Base-by-base conservation (phyloP, 768 basidiomycete species). In the Sarcodon aspratus region DNA sequence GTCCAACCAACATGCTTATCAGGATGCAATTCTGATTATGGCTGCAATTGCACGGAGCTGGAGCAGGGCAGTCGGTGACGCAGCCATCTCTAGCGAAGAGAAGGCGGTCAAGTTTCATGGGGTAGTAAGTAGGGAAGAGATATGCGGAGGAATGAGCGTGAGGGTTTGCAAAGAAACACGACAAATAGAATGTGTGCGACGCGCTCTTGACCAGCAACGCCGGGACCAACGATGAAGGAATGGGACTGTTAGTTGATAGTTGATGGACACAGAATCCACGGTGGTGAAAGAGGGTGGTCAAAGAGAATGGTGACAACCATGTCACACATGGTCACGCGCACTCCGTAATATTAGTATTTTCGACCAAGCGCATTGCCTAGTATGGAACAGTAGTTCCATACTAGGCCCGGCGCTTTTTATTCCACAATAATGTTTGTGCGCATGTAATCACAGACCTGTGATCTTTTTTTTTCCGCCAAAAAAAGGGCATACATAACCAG, bases 1-100 rank as follows among this genome's bases (percentile, higher is more conserved):
- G 18, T 40, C 12, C 27, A 2, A 68, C 72, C 33, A 36, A 83
- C 86, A 75, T 74, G 59, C 69, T 74, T 50, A 78, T 80, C 52
- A 72, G 69, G 50, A 80, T 58, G 61, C 86, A 89, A 13, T 67
- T 66, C 64, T 87, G 65, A 60, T 69, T 66, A 8, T 73, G 52
- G 36, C 63, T 55, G 55, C 85, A 88, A 49, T 67, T 69, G 65
- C 84, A 86, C 33, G 67, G 69, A 0, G 70, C 65, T 38, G 73
- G 69, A 15, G 68, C 55, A 12, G 72, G 67, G 59, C 83, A 85
- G 37, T 63, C 47, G 35, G 78, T 67, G 56, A 37, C 42, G 46
- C 38, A 45, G 52, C 33, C 37, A 43, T n/a, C 47, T 38, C 51
- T 54, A 48, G 62, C 50, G 15, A 50, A 47, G 40, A 50, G 50